A percentile compares a stretch with the other conserved stretches of the same genome.
These are phyloP conservation scores for Xylaria sp. DNA, from an alignment of 2,329 filamentous ascomycete genomes.

Conservation along the genomic window DNA sequence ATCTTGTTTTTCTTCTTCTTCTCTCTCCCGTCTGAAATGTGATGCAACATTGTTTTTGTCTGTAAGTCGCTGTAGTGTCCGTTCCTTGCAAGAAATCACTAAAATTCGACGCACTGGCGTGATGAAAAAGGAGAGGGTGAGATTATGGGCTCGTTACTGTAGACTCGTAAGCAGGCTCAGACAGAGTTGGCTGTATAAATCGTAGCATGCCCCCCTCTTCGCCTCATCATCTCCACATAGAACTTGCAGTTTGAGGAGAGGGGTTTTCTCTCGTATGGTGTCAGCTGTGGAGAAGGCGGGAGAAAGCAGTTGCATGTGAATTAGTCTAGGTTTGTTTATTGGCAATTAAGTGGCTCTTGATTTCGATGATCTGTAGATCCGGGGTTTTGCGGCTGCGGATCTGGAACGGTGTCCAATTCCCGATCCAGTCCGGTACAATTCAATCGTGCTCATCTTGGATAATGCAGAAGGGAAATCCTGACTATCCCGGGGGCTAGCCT, in stretches of 20 bases:
- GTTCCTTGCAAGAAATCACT: neutral
- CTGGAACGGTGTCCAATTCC: constrained; percentile 31
- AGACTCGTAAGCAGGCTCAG: neutral
- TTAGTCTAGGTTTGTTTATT: constrained; percentile 10
- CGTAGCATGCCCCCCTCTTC: neutral
- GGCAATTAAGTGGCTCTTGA: constrained; percentile 26
- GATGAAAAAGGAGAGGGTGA: constrained; percentile 7
- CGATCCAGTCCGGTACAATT: constrained; percentile 18
- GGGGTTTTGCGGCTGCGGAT: constrained; percentile 34
- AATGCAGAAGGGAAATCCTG: constrained; percentile 3
- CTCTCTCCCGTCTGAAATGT: neutral
- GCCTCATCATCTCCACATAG: constrained; percentile 16
- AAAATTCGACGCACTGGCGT: constrained; percentile 3
- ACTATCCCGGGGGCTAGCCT: constrained; percentile 18
- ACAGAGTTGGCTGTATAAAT: neutral
- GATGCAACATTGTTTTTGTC: constrained; percentile 3
- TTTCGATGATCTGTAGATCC: constrained; percentile 23
- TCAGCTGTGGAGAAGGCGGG: constrained; percentile 18
- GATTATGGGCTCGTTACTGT: constrained; percentile 13
- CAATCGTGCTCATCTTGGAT: neutral
- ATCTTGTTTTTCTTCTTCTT: neutral
- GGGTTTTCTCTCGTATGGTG: constrained; percentile 16
- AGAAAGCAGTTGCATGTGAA: constrained; percentile 12
- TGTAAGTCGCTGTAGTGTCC: neutral
- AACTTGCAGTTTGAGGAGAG: constrained; percentile 6